phyloP scores from a whole-genome alignment of 306 rosid species.

The Lotus japonicus region DNA sequence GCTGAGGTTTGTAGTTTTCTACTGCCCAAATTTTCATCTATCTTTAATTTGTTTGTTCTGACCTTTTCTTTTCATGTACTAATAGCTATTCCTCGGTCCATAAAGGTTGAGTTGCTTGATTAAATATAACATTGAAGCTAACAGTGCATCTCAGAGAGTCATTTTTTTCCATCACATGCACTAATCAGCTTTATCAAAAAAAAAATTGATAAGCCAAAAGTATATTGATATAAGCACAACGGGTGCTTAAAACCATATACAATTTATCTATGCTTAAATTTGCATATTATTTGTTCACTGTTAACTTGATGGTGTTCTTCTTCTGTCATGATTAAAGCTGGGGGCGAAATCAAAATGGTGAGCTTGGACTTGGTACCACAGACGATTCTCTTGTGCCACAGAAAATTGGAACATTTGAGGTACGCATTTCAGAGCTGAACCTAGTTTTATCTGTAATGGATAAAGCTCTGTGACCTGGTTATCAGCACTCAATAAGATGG shows the following conservation, averaged over 20 bases:
- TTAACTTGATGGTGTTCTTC: neutral
- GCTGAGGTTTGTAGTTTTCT: constrained; percentile 55
- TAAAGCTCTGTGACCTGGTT: neutral
- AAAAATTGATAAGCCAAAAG: too few species aligned
- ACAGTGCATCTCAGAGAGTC: too few species aligned
- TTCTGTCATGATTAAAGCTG: constrained; percentile 53
- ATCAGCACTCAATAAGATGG: neutral
- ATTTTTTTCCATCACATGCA: neutral
- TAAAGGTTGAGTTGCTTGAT: too few species aligned
- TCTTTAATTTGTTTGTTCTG: neutral
- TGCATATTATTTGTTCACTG: neutral
- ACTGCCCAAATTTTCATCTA: neutral
- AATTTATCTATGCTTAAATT: neutral
- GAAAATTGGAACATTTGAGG: constrained; percentile 74
- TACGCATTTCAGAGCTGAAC: constrained; percentile 27
- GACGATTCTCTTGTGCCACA: constrained; percentile 88
- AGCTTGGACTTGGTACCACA: constrained; percentile 87
- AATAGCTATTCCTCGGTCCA: too few species aligned
- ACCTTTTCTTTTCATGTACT: neutral
- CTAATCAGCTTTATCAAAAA: too few species aligned
- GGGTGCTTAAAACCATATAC: too few species aligned
- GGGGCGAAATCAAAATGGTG: constrained; percentile 96
- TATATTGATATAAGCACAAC: too few species aligned
- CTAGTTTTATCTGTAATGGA: neutral
- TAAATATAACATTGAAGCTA: too few species aligned